A percentile compares a stretch with the other conserved stretches of the same genome.
Conservation (phyloP, 2,329 filamentous ascomycete genomes). For the Sporothrix euskadiensis region DNA sequence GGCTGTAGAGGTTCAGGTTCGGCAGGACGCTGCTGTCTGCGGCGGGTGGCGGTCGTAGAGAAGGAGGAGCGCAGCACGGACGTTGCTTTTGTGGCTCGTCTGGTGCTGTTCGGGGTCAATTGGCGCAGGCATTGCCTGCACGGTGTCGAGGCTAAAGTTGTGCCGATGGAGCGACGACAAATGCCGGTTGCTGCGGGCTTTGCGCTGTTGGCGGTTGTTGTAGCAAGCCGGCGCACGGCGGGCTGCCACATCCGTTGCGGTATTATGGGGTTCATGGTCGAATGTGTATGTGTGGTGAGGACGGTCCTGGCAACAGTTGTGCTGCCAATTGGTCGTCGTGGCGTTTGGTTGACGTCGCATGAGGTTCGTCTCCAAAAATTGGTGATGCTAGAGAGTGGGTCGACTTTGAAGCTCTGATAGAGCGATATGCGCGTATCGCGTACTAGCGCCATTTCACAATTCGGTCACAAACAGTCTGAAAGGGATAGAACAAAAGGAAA, state of each 20-base stretch:
- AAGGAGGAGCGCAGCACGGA: not conserved
- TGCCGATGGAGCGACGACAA: constrained; percentile 3
- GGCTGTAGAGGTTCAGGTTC: constrained; percentile 44
- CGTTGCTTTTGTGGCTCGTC: not conserved
- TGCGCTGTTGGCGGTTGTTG: not conserved
- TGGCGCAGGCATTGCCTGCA: constrained; percentile 23
- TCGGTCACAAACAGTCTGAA: not conserved
- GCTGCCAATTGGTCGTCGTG: constrained; percentile 13
- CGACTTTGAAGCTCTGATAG: constrained; percentile 6
- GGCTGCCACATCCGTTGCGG: constrained; percentile 24
- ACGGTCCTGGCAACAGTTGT: no score
- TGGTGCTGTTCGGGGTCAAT: not conserved
- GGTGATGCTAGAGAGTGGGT: constrained; percentile 25
- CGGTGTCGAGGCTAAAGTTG: not conserved
- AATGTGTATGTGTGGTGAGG: not conserved
- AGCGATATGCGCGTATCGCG: constrained; percentile 9
- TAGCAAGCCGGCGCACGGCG: not conserved
- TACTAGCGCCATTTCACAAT: constrained; percentile 14
- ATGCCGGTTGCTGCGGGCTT: not conserved
- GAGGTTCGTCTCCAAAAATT: constrained; percentile 18
- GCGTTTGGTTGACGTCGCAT: constrained; percentile 1
- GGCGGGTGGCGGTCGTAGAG: constrained; percentile 10
- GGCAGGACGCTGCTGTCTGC: not conserved
- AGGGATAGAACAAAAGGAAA: not conserved
- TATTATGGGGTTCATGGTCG: constrained; percentile 22